Base-by-base conservation (phyloP, 2,329 filamentous ascomycete species). In the Fusarium napiforme region DNA sequence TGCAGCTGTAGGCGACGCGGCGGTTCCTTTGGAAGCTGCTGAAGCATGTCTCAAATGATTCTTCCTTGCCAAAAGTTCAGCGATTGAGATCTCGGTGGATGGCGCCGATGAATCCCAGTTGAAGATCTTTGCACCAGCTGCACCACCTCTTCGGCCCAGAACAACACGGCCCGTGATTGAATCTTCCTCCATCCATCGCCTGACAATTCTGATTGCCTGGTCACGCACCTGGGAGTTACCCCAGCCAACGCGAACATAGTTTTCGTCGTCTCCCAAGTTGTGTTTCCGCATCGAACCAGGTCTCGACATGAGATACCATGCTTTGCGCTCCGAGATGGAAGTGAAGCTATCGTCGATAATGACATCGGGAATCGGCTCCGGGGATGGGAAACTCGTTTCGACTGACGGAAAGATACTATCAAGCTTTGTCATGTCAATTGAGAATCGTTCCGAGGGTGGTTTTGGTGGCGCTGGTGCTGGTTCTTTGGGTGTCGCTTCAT, bases 151-250 rank as follows among this genome's bases (percentile, higher is more conserved):
- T 52, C 83, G 80, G 2, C 83, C 82, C 7, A 82, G 76, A 30
- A 81, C 78, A 11, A 81, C 78, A n/a, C 86, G 85, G 4, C 89
- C 88, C 5, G 87, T 83, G 34, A 89, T 87, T 0, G 88, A 88
- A 73, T 90, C 90, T 74, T 92, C 88, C 73, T 91, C 88, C 85
- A 92, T 90, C 91, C 91, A 93, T 32, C 89, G 85, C 32, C 87
- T 85, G 23, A 92, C 90, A 45, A 89, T 89, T 64, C 87, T 85
- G 66, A 90, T 84, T 2, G 87, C 88, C 14, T 89, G 85, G 18
- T 81, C 79, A 30, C 88, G 88, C 4, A 90, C 81, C 11, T 84
- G 80, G 1, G 90, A 91, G n/a, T 83, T 81, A 8, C 77, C 71
- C 90, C 91, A 93, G 6, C 83, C 82, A n/a, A 91, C 84, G 14